Evolutionary conservation across 2,329 filamentous ascomycete genomes (phyloP).

Genomic region (Colletotrichum acutatum): DNA sequence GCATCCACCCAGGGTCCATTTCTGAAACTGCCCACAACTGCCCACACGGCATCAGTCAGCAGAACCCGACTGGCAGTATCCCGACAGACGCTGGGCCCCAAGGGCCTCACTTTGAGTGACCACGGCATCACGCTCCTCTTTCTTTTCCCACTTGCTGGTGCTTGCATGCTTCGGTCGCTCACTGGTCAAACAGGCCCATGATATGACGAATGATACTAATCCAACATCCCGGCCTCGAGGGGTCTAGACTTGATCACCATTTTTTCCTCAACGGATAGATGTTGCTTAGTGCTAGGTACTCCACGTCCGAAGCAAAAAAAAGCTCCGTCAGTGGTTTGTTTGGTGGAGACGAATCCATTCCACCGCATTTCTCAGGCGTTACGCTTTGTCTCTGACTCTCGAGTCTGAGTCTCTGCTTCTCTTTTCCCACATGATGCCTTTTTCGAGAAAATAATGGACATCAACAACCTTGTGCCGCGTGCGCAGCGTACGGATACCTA

Average conservation of each 20-base stretch:
- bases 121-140: not conserved
- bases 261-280: constrained; percentile 15
- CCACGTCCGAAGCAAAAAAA: constrained; percentile 4
- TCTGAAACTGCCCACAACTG: constrained; percentile 39
- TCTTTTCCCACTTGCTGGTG: constrained; percentile 3
- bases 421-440: constrained; percentile 19
- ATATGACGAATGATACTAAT: constrained; percentile 21
- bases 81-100: not conserved
- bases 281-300: constrained; percentile 9
- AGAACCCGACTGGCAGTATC: constrained; percentile 22
- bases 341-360: constrained; percentile 24
- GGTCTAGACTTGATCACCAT: constrained; percentile 16
- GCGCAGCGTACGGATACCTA: not conserved
- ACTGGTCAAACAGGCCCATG: constrained; percentile 22
- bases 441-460: constrained; percentile 3
- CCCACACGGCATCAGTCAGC: constrained; percentile 29
- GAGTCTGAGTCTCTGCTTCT: not conserved
- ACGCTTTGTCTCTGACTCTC: constrained; percentile 20
- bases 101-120: constrained; percentile 9
- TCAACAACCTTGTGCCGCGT: constrained; percentile 5
- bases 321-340: constrained; percentile 29
- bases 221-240: constrained; percentile 4
- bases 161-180: constrained; percentile 5
- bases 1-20: constrained; percentile 45
- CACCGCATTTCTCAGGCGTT: constrained; percentile 31